Evolutionary conservation across 352 stramenopile genomes (phyloP).

Genomic region (Achlya hypogyna): DNA sequence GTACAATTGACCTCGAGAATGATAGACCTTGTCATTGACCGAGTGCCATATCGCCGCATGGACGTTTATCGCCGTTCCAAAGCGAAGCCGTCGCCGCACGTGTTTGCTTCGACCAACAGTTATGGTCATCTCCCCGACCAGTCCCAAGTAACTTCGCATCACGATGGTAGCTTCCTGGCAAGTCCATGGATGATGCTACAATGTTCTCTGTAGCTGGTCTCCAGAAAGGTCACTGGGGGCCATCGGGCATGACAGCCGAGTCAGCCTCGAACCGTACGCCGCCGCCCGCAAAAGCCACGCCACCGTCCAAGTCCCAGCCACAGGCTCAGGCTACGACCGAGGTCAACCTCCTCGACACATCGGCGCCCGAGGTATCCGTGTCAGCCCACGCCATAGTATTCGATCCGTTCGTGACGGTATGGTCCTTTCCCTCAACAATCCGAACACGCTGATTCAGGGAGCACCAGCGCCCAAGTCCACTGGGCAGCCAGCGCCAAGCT

Average conservation of each 20-base stretch:
- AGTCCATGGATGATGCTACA: not conserved
- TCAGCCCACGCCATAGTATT: conserved; percentile 64
- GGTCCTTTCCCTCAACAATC: not conserved
- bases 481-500: not conserved
- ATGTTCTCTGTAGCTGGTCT: no score
- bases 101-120: not conserved
- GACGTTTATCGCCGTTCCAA: conserved; percentile 75
- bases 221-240: conserved; percentile 10
- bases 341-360: conserved; percentile 74
- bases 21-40: conserved; percentile 65
- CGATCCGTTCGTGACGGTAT: conserved; percentile 52
- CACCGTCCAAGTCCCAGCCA: not conserved
- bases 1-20: not conserved
- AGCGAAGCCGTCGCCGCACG: conserved; percentile 19
- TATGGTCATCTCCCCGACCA: not conserved
- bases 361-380: conserved; percentile 45
- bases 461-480: not conserved
- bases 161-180: not conserved
- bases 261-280: not conserved
- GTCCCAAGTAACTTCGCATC: not conserved
- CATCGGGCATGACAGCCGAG: conserved; percentile 19
- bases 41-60: conserved; percentile 71
- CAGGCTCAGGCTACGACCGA: conserved; percentile 23
- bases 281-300: not conserved
- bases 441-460: not conserved